phyloP scores from a whole-genome alignment of 1,139 yeast genomes.

The Hyphopichia wangnamkhiaoensis region DNA sequence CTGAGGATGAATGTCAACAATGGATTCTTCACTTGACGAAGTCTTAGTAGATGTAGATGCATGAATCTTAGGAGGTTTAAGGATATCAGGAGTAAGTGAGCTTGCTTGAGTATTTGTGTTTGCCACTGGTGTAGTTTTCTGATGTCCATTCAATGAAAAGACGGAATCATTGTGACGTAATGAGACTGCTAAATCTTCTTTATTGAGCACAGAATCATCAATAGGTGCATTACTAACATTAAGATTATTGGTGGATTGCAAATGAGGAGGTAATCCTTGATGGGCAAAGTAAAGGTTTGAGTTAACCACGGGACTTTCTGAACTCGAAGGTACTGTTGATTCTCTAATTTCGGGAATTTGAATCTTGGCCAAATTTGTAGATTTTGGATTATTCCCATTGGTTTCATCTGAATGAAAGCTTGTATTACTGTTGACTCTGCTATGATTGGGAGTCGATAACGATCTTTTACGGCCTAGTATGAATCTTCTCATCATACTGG shows the following conservation, averaged over 20 bases:
- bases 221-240: constrained; percentile 7
- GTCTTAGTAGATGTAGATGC: constrained; percentile 6
- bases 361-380: constrained; percentile 13
- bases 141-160: constrained; percentile 26
- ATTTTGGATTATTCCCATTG: constrained; percentile 9
- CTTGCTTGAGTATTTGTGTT: not conserved
- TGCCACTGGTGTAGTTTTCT: not conserved
- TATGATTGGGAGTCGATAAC: constrained; percentile 20
- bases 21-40: constrained; percentile 13
- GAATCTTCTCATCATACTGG: constrained; percentile 14
- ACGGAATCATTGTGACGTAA: constrained; percentile 49
- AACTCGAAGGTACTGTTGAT: constrained; percentile 9
- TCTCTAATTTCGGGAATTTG: constrained; percentile 21
- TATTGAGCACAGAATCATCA: constrained; percentile 6
- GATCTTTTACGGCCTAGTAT: constrained; percentile 25
- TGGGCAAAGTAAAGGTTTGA: constrained; percentile 53
- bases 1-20: constrained; percentile 6
- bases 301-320: constrained; percentile 32
- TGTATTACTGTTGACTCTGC: constrained; percentile 1
- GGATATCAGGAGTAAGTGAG: constrained; percentile 1
- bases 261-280: constrained; percentile 58
- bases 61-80: constrained; percentile 26
- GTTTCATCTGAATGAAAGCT: too few relatives aligned
- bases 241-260: constrained; percentile 30
- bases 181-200: constrained; percentile 32